Conservation (phyloP, 148 eudicot genomes). For the Hydrangea macrophylla region DNA sequence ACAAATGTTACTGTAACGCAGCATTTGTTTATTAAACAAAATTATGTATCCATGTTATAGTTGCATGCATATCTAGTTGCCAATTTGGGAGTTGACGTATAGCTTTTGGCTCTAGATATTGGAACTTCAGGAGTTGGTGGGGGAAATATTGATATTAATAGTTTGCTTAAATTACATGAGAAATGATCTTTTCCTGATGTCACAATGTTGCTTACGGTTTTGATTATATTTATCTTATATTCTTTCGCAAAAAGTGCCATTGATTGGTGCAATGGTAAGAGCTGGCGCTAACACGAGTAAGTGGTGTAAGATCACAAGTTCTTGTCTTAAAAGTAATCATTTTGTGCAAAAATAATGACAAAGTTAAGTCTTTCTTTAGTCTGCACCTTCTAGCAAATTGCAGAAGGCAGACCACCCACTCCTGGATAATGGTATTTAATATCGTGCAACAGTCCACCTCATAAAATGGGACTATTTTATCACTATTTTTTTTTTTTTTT, state of each 20-base stretch:
- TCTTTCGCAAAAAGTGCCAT: too few relatives aligned
- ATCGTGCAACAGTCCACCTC: not conserved
- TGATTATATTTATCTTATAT: not conserved
- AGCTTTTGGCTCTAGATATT: not conserved
- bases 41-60: not conserved
- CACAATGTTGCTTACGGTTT: not conserved
- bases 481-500: too few relatives aligned
- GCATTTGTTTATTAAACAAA: not conserved
- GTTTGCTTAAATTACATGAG: not conserved
- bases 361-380: too few relatives aligned
- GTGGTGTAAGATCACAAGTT: too few relatives aligned
- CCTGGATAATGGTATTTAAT: too few relatives aligned
- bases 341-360: too few relatives aligned
- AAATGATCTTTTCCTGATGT: not conserved
- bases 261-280: too few relatives aligned
- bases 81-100: not conserved
- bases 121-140: not conserved
- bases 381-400: too few relatives aligned
- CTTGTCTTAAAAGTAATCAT: too few relatives aligned
- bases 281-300: too few relatives aligned
- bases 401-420: too few relatives aligned
- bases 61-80: not conserved
- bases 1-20: not conserved
- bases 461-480: not conserved
- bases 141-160: too few relatives aligned